Evolutionary conservation across 2,329 filamentous ascomycete genomes (phyloP).

Genomic region (Teratosphaeria viscida): DNA sequence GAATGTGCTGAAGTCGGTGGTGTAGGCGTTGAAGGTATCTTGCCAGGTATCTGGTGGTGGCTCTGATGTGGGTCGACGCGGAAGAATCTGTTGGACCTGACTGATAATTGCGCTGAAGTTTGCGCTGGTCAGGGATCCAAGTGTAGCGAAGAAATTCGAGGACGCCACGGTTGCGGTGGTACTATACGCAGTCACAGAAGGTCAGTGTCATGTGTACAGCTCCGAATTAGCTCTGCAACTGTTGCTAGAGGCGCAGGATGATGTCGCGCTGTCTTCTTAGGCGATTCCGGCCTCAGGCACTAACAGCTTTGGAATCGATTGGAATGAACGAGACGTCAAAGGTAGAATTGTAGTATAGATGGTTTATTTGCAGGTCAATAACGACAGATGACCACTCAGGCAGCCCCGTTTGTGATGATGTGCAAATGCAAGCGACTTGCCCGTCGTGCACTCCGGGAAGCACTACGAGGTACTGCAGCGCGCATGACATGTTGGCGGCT

Average conservation of each 20-base stretch:
- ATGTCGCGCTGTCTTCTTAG: not conserved
- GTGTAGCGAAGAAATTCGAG: slow-evolving; percentile 12
- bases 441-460: too few relatives aligned
- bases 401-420: too few relatives aligned
- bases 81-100: not conserved
- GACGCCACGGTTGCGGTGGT: slow-evolving; percentile 17
- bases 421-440: too few relatives aligned
- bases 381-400: too few relatives aligned
- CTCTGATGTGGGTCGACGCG: not conserved
- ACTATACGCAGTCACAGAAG: not conserved
- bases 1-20: slow-evolving; percentile 11
- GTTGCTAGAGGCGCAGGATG: not conserved
- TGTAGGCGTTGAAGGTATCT: slow-evolving; percentile 1
- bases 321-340: too few relatives aligned
- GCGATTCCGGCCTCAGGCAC: not conserved
- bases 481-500: too few relatives aligned
- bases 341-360: too few relatives aligned
- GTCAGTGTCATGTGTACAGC: not conserved
- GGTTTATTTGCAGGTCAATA: too few relatives aligned
- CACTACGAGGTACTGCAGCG: too few relatives aligned
- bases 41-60: slow-evolving; percentile 3
- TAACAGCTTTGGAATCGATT: not conserved
- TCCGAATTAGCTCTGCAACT: not conserved
- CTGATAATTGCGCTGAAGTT: not conserved
- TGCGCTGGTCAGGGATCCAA: not conserved